Conservation (phyloP, 176 grass and related monocot species). For the Phoenix roebelenii region DNA sequence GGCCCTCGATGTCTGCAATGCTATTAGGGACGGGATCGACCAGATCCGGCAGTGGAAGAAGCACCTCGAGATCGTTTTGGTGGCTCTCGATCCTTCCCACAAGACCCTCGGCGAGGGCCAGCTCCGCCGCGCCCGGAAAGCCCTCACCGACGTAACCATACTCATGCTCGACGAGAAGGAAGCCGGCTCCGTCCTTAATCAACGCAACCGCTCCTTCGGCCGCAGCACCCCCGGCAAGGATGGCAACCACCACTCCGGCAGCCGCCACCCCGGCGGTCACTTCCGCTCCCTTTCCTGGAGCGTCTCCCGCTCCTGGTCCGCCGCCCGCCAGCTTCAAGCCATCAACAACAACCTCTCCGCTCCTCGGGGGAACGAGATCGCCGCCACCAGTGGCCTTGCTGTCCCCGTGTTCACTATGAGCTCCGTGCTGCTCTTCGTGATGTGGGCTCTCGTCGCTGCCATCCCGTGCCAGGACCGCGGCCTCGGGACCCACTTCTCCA, state of each 20-base stretch:
- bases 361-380: slow-evolving; percentile 41
- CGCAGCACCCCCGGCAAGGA: background rate
- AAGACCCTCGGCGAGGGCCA: slow-evolving; percentile 58
- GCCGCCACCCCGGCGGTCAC: slow-evolving; percentile 38
- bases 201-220: slow-evolving; percentile 77
- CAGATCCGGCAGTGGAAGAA: slow-evolving; percentile 70
- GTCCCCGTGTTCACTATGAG: slow-evolving; percentile 56
- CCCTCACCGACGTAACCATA: slow-evolving; percentile 78
- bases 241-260: background rate
- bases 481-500: slow-evolving; percentile 56
- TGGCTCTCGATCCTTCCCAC: slow-evolving; percentile 15
- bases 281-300: slow-evolving; percentile 80
- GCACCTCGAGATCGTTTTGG: slow-evolving; percentile 60
- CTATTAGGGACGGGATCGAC: slow-evolving; percentile 68
- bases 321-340: slow-evolving; percentile 82
- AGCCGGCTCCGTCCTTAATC: slow-evolving; percentile 22
- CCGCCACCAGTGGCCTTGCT: slow-evolving; percentile 48
- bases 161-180: slow-evolving; percentile 95
- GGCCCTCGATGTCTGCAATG: slow-evolving; percentile 94
- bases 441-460: slow-evolving; percentile 57
- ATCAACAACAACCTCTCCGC: slow-evolving; percentile 50
- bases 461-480: slow-evolving; percentile 92
- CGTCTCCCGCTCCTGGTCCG: slow-evolving; percentile 91
- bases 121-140: slow-evolving; percentile 73
- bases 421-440: slow-evolving; percentile 46